Base-by-base conservation (phyloP, 768 basidiomycete species). In the Mycena leptocephala region DNA sequence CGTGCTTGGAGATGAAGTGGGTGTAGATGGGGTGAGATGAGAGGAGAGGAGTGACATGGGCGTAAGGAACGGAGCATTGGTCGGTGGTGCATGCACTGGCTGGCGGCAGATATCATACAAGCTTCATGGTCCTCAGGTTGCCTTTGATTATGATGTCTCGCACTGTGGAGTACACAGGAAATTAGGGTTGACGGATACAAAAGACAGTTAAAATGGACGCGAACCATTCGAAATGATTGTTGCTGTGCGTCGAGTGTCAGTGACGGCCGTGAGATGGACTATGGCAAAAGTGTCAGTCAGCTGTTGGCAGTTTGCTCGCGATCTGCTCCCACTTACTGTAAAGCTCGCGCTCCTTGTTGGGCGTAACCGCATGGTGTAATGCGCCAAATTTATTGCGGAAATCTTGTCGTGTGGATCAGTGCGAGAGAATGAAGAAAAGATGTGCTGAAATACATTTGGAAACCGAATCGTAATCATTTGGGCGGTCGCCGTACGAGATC, bases 261-360 rank as follows among this genome's bases (percentile, higher is more conserved):
- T 95, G 62, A 96, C 95, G 66, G 94, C 90, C 13, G 95, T 96
- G 71, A 93, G 87, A 83, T 96, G 95, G 68, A 95, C 95, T 96
- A 76, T 24, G 7, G 41, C 20, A 51, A 48, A 55, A 63, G 22
- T 64, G 61, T 41, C 58, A 72, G 77, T 51, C 33, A 39, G 59
- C 7, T 9, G 14, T 18, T 43, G 61, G 61, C 20, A 30, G 26
- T 41, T 20, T 64, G 14, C 13, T 28, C 62, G 39, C 30, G 16
- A 51, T 33, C 5, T n/a, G 61, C 26, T 69, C 48, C 51, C 41
- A 46, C 93, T 72, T 79, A 95, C 95, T 91, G 81, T 93, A 94
- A 20, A 95, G 84, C 75, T 95, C 94, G 35, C 95, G 92, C 51
- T 90, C 89, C 79, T 90, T 94, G 83, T 94, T 95, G 26, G 92